Base-by-base conservation (phyloP, 2,329 filamentous ascomycete species). In the Amesomyces nigricolor region DNA sequence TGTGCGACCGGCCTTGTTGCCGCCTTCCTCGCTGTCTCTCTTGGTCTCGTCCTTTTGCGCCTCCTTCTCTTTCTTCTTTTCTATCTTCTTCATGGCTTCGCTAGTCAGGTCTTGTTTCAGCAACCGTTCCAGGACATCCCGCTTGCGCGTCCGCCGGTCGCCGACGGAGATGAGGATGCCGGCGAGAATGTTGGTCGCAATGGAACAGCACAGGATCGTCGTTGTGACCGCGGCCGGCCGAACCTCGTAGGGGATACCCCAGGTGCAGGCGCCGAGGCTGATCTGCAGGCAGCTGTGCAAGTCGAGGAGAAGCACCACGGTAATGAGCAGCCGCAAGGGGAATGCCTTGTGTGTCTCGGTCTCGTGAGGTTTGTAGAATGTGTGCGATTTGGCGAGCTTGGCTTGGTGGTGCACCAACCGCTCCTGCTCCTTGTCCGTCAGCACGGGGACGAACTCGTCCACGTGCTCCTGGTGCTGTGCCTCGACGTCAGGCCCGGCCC, bases 351-450 rank as follows among this genome's bases (percentile, higher is more conserved):
- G 89, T 0, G 89, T 95, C 35, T 82, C 77, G 0, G 89, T 95
- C 70, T 95, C 89, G 69, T 95, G 87, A 0, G 89, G 89, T 65
- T 91, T 91, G 76, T 95, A 95, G 70, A 92, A 95, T 5, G 87
- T 91, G 68, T 95, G 89, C 0, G 86, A 90, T 63, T 87, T 89
- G 66, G 86, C 79, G 65, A 94, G 87, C 65, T 91, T 92, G 62
- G 77, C 79, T 66, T 91, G 87, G 65, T 95, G 89, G 66, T 94
- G 85, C 49, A 85, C 78, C 9, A 95, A 78, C 47, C 79, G 81
- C 57, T 78, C 77, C 65, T 91, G 86, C 67, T 94, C 87, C 57
- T 79, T 72, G 4, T 74, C 73, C 0, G 76, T 83, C 2, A 94
- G 75, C 4, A 89, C 85, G 0, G 82, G 63, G 52, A 61, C 82